Base-by-base conservation (phyloP, 768 basidiomycete species). In the Naganishia antarctica region DNA sequence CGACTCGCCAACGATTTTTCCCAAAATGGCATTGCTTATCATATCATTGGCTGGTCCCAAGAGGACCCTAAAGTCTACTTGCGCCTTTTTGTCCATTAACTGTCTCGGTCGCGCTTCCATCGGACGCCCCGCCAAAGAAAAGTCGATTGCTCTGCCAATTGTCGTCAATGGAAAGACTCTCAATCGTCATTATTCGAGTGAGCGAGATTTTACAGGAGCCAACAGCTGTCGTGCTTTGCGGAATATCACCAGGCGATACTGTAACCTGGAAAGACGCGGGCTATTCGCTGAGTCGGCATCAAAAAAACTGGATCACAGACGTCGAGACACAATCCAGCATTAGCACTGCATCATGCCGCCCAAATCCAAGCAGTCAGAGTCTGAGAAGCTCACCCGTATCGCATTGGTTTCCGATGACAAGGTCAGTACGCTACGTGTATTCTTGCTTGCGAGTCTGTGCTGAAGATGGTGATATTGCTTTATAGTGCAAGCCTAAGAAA, bases 361-460 rank as follows among this genome's bases (percentile, higher is more conserved):
- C 15, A 63, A 63, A 31, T 51, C 49, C n/a, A 63, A 64, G 46
- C 41, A 64, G 31, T 29, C 53, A 8, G 63, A 64, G 44, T 40
- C 31, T 40, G 94, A 96, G 81, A 94, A 93, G 79, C 92, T 97
- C 71, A 99, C 96, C 60, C 87, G 96, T 83, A 92, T 97, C 73
- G 94, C 94, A 67, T 92, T 98, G 65, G 75, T 74, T 61, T 76
- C 71, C 40, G 75, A 77, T 63, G 78, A 79, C 70, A 76, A 75
- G 71, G 75, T 75, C 64, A 66, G 74, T 70, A 23, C 11, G 21
- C 9, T 37, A 9, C 61, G 26, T 26, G 6, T n/a, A 16, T n/a
- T 34, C n/a, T 58, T 7, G 23, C 57, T 59, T 7, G 25, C 23
- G n/a, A 28, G 23, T 6, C 26, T 26, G 25, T 59, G 12, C 13